Evolutionary conservation across 345 rosid genomes (phyloP).

Genomic region (Eucalyptus dawsonii): DNA sequence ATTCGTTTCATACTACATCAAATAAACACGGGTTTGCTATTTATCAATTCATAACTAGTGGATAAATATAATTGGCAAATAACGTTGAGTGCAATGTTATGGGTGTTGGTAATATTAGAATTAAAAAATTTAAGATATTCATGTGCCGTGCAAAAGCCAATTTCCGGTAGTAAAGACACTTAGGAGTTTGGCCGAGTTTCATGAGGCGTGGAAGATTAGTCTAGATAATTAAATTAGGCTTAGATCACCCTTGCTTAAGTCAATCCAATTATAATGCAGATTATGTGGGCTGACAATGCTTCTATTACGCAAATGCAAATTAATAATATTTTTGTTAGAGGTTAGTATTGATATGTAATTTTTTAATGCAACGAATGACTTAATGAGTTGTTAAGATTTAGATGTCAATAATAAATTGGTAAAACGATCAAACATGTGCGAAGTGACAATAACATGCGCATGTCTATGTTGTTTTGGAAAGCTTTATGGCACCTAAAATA

Average conservation of each 20-base stretch:
- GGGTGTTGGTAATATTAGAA: background rate
- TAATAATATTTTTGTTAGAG: background rate
- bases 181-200: background rate
- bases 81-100: background rate
- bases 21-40: too few species aligned
- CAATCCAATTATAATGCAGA: background rate
- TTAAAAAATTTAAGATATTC: background rate
- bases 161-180: background rate
- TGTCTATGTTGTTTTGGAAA: background rate
- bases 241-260: background rate
- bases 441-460: background rate
- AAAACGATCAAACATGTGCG: background rate
- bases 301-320: background rate
- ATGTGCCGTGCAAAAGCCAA: background rate
- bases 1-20: background rate
- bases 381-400: background rate
- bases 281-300: background rate
- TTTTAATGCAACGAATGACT: background rate
- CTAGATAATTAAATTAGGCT: background rate
- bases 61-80: background rate
- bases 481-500: background rate
- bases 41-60: background rate
- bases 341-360: rapidly evolving
- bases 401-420: background rate
- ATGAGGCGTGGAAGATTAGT: background rate